Evolutionary conservation across 305 asterid species (phyloP).

Genomic region (Fraxinus velutina): DNA sequence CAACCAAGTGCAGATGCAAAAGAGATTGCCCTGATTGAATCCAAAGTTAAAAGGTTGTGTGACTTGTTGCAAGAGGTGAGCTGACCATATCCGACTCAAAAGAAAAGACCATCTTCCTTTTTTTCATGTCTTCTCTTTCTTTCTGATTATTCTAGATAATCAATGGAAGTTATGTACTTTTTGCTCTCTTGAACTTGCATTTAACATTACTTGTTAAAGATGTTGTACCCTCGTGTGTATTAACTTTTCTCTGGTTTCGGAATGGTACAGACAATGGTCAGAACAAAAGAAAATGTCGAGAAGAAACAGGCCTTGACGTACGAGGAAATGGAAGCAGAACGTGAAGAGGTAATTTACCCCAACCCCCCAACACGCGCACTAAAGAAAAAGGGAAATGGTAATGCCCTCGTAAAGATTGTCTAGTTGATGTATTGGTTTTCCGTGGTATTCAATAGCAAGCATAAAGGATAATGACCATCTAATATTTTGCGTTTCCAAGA

Average conservation of each 20-base stretch:
- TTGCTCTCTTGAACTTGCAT: background rate
- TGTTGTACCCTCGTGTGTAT: slow-evolving; percentile 8
- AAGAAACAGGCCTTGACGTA: slow-evolving; percentile 95
- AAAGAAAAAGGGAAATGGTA: background rate
- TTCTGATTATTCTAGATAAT: slow-evolving; percentile 15
- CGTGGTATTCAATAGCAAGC: background rate
- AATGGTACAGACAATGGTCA: slow-evolving; percentile 58
- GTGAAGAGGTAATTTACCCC: slow-evolving; percentile 71
- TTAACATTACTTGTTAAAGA: background rate
- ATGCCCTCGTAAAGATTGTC: background rate
- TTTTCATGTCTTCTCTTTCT: background rate
- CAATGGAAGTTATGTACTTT: slow-evolving; percentile 7
- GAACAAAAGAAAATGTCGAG: slow-evolving; percentile 87
- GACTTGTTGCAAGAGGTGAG: slow-evolving; percentile 75
- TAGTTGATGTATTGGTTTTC: background rate
- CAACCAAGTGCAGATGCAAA: slow-evolving; percentile 56
- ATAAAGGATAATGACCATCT: background rate
- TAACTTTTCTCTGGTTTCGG: slow-evolving; percentile 22
- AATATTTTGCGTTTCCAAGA: background rate
- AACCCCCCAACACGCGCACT: slow-evolving; percentile 13
- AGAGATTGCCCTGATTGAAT: slow-evolving; percentile 84
- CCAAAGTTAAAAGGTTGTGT: slow-evolving; percentile 71
- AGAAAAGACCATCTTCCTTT: background rate
- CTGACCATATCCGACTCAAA: background rate
- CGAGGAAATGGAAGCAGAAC: slow-evolving; percentile 96